phyloP scores from a whole-genome alignment of 257 asterid species.

The Leptodermis oblonga region DNA sequence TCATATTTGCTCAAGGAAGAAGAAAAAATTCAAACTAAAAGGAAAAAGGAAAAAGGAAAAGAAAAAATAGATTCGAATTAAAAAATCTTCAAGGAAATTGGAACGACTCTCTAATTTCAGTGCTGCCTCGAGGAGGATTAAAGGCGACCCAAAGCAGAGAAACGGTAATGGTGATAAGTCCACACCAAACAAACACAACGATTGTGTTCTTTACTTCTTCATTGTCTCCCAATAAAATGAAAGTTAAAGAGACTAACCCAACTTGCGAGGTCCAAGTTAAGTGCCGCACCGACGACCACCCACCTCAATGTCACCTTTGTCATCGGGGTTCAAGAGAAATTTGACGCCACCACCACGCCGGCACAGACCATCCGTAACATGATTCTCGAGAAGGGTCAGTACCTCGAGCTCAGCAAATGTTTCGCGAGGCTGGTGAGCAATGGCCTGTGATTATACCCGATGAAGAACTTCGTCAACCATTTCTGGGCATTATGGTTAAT shows the following conservation, averaged over 20 bases:
- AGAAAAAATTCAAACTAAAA: no score
- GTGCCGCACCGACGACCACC: constrained; percentile 87
- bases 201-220: no score
- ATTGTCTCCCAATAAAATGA: constrained; percentile 66
- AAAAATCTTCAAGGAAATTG: no score
- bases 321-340: constrained; percentile 72
- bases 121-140: no score
- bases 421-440: constrained; percentile 82
- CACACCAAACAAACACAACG: no score
- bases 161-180: no score
- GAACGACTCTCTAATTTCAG: no score
- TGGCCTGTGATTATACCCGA: constrained; percentile 85
- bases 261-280: constrained; percentile 79
- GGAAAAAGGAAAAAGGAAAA: no score
- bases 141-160: no score
- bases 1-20: no score
- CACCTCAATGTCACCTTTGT: constrained; percentile 79
- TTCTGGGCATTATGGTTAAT: constrained; percentile 65
- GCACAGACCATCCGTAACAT: constrained; percentile 70
- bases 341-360: constrained; percentile 70
- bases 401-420: constrained; percentile 86
- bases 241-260: constrained; percentile 85
- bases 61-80: no score
- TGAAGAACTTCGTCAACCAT: constrained; percentile 53
- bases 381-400: constrained; percentile 82